A percentile compares a stretch with the other conserved stretches of the same genome.
Conservation (phyloP, 306 rosid species). For the Dicorynia guianensis region DNA sequence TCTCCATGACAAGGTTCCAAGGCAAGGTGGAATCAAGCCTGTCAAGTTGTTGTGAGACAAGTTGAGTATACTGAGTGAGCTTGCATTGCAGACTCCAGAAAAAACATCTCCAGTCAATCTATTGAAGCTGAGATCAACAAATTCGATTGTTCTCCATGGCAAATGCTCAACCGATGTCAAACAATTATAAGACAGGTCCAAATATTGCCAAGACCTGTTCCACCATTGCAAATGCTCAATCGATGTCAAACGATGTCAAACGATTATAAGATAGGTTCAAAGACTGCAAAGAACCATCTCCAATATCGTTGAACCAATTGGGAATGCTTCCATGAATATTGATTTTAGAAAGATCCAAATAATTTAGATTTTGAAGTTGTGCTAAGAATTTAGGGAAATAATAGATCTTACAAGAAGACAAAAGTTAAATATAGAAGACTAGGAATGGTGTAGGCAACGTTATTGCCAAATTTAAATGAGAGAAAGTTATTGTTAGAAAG, state of each 20-base stretch:
- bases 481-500: constrained; percentile 13
- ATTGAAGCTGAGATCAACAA: no score
- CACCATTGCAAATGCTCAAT: constrained; percentile 18
- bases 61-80: accelerated
- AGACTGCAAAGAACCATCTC: background rate
- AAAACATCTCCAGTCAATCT: no score
- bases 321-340: constrained; percentile 37
- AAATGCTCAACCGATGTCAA: constrained; percentile 7
- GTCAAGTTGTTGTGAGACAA: constrained; percentile 35
- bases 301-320: constrained; percentile 28
- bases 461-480: background rate
- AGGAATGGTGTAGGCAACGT: background rate
- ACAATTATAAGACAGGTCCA: constrained; percentile 16
- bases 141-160: no score
- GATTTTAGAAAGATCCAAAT: constrained; percentile 32
- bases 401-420: constrained; percentile 37
- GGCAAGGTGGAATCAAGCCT: constrained; percentile 40
- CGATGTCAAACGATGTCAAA: background rate
- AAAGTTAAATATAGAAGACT: accelerated
- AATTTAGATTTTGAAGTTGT: background rate
- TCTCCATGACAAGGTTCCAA: background rate
- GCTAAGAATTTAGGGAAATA: constrained; percentile 35
- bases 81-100: no score
- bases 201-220: constrained; percentile 18
- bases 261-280: constrained; percentile 13